Evolutionary conservation across 2,329 filamentous ascomycete genomes (phyloP).

Genomic region (Calcarisporium arbuscula): DNA sequence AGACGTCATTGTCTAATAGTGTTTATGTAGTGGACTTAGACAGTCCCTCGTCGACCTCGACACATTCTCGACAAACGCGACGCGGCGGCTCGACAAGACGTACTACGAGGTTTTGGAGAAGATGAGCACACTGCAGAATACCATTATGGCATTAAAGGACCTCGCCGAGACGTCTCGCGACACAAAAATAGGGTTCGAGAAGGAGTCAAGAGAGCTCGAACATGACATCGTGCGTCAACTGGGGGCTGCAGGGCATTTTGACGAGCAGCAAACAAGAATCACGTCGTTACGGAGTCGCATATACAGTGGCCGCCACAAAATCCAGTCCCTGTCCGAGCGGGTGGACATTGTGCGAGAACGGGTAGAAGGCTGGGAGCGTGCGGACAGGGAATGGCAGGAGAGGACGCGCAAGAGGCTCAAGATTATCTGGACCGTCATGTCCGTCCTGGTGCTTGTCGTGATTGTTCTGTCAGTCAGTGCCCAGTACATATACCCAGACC

Average conservation of each 20-base stretch:
- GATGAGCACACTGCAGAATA: constrained; percentile 56
- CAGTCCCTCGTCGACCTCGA: constrained; percentile 49
- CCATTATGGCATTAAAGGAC: constrained; percentile 58
- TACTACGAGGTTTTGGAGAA: constrained; percentile 71
- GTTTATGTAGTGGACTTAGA: constrained; percentile 38
- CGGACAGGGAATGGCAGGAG: constrained; percentile 63
- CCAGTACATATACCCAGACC: constrained; percentile 13
- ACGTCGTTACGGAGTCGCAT: constrained; percentile 56
- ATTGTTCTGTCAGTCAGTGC: constrained; percentile 34
- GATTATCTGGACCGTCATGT: constrained; percentile 56
- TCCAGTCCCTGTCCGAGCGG: constrained; percentile 53
- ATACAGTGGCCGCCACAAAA: constrained; percentile 50
- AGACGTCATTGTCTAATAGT: constrained; percentile 16
- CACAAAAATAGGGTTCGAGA: constrained; percentile 52
- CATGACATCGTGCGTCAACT: constrained; percentile 56
- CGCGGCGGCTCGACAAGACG: constrained; percentile 62
- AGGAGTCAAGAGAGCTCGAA: constrained; percentile 52
- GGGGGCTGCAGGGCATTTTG: constrained; percentile 53
- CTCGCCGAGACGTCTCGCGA: constrained; percentile 56
- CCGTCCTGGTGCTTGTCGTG: constrained; percentile 39
- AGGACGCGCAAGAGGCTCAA: constrained; percentile 57
- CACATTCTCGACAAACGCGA: constrained; percentile 55
- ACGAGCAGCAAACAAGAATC: constrained; percentile 59
- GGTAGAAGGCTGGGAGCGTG: constrained; percentile 61
- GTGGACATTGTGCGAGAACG: constrained; percentile 57